Evolutionary conservation across 2,329 filamentous ascomycete species (phyloP), one percentile per base, ranked within the genome.

Genomic region (Clarireedia monteithiana): DNA sequence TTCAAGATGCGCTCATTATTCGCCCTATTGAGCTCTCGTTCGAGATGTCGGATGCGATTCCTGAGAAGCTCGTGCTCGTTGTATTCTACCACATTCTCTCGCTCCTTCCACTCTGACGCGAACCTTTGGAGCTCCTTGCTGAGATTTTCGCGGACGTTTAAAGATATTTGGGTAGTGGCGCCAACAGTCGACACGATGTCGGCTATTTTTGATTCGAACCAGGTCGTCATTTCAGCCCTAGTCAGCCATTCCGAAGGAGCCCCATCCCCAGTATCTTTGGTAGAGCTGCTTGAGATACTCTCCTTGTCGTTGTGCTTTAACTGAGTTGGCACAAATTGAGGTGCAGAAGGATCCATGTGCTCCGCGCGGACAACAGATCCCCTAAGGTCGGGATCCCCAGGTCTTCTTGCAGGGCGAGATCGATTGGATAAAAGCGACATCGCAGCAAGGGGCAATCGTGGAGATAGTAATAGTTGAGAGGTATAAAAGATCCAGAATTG

Each of bases 391-490:
- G 53, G 17, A 24, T 55, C 46, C 4, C 24, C 46, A 14, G 14
- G 38, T 48, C 49, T 50, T 3, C 53, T 36, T 10, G 46, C 27
- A 1, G 46, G 36, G 3, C 38, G 45, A 24, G 53, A 42, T 55
- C 46, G 46, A 38, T 14, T 49, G 9, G 53, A 17, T 36, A 20
- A 23, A n/a, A 26, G 39, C 24, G 53, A 55, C 53, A 55, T 55
- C 17, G 39, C 12, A 17, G 38, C 15, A 20, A 42, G 17, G 39
- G 7, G 14, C 20, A 14, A 42, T n/a, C 39, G 39, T 42, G 15
- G 39, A 42, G 39, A 14, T 17, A 17, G 17, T 42, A 9, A 42
- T 42, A 53, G 30, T 48, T 34, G 9, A 34, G 12, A 34, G 30
- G 30, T 34, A 34, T 34, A 34, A 34, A 12, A 34, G 10, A 4